phyloP scores from a whole-genome alignment of 2,329 filamentous ascomycete genomes.

The Colletotrichum destructivum region DNA sequence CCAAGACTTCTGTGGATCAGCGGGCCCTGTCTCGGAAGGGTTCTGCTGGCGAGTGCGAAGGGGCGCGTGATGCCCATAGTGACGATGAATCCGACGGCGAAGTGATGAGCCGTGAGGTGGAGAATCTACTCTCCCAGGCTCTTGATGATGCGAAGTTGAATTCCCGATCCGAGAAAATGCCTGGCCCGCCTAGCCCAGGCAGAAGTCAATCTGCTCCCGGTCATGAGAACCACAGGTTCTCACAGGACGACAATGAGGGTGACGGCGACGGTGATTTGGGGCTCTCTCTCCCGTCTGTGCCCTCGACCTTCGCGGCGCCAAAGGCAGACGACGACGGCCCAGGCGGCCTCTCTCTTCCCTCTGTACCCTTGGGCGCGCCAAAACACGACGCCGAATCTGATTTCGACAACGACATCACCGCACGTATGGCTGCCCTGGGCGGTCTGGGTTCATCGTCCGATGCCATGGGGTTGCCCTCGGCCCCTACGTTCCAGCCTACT shows the following conservation, averaged over 20 bases:
- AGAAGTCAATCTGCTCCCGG: background rate
- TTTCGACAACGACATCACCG: constrained; percentile 63
- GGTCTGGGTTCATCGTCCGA: constrained; percentile 51
- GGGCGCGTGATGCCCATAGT: constrained; percentile 41
- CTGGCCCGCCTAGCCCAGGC: constrained; percentile 5
- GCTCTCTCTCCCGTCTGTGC: constrained; percentile 57
- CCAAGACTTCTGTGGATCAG: constrained; percentile 40
- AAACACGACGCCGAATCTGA: constrained; percentile 55
- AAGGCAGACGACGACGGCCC: constrained; percentile 11
- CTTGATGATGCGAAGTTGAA: constrained; percentile 62
- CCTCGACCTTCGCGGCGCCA: constrained; percentile 53
- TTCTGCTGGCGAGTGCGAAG: background rate
- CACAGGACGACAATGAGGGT: constrained; percentile 36
- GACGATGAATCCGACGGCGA: constrained; percentile 67
- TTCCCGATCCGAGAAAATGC: constrained; percentile 6
- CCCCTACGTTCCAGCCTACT: constrained; percentile 64
- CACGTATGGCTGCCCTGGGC: constrained; percentile 67
- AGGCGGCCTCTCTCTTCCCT: constrained; percentile 58
- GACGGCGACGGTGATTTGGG: constrained; percentile 40
- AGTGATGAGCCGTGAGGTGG: constrained; percentile 60
- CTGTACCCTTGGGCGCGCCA: constrained; percentile 58
- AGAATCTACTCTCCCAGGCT: constrained; percentile 62
- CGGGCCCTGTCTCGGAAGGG: constrained; percentile 1
- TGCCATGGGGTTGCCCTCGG: constrained; percentile 60
- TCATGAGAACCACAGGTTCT: background rate